Evolutionary conservation across 2,329 filamentous ascomycete genomes (phyloP).

Genomic region (Polychaeton citri): DNA sequence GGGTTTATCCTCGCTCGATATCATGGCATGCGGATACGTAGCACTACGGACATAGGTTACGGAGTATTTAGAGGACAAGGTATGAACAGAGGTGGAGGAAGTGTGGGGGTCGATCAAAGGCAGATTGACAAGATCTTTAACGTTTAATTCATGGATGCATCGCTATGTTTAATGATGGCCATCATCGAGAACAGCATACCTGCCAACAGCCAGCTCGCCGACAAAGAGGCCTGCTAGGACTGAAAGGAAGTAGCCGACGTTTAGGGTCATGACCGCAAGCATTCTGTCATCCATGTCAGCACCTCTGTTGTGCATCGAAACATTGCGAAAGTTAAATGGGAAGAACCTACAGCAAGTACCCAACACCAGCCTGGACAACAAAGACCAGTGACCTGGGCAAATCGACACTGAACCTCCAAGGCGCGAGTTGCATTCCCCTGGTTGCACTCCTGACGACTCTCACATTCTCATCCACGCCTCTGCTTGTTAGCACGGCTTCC

Average conservation of each 20-base stretch:
- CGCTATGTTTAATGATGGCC: conserved; percentile 18
- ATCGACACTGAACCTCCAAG: conserved; percentile 74
- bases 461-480: conserved; percentile 71
- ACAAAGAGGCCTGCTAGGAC: conserved; percentile 68
- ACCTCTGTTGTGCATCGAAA: conserved; percentile 1
- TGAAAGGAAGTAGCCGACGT: conserved; percentile 72
- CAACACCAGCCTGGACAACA: conserved; percentile 59
- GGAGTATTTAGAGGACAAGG: too few species aligned
- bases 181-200: conserved; percentile 44
- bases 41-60: too few species aligned
- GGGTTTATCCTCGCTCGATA: too few species aligned
- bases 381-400: conserved; percentile 58
- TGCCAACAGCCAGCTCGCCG: conserved; percentile 70
- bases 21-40: too few species aligned
- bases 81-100: too few species aligned
- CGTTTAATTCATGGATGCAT: too few species aligned
- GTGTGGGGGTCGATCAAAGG: too few species aligned
- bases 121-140: too few species aligned
- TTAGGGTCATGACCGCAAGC: conserved; percentile 84
- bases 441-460: conserved; percentile 49
- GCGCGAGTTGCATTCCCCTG: conserved; percentile 41
- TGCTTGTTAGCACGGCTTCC: conserved; percentile 56
- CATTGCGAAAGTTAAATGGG: not conserved
- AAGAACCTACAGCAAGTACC: conserved; percentile 67
- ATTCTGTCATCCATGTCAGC: conserved; percentile 44